These are phyloP conservation scores for Suillus alpinus DNA, from an alignment of 768 basidiomycete species.

Conservation along the genomic window DNA sequence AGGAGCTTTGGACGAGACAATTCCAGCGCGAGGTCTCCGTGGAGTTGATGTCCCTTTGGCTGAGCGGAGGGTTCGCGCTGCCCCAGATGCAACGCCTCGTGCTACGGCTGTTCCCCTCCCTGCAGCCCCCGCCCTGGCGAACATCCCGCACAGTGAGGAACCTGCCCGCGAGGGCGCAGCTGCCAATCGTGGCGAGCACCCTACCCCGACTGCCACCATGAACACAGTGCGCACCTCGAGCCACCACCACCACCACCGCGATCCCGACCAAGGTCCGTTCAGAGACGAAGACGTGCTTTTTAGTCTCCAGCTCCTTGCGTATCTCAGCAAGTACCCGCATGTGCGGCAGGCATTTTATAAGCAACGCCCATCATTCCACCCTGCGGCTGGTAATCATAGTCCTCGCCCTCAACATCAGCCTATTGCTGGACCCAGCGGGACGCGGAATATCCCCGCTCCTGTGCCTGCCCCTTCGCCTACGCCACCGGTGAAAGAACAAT, in stretches of 20 bases:
- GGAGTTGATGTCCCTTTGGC: conserved; percentile 24
- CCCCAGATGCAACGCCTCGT: conserved; percentile 62
- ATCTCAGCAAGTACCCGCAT: conserved; percentile 96
- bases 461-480: conserved; percentile 4
- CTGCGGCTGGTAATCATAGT: conserved; percentile 52
- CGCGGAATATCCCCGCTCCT: conserved; percentile 3
- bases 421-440: conserved; percentile 25
- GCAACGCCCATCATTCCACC: conserved; percentile 77
- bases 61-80: conserved; percentile 35
- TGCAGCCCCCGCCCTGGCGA: conserved; percentile 19
- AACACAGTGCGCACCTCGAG: conserved; percentile 18
- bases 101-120: conserved; percentile 60
- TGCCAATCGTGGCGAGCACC: conserved; percentile 22
- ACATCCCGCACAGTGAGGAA: background rate
- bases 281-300: conserved; percentile 93
- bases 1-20: conserved; percentile 57
- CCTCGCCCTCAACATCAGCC: conserved; percentile 25
- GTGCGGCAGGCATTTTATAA: conserved; percentile 96
- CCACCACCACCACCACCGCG: conserved; percentile 40
- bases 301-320: conserved; percentile 89
- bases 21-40: conserved; percentile 23
- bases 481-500: conserved; percentile 30
- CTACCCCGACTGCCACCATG: conserved; percentile 13
- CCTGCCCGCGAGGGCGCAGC: conserved; percentile 7
- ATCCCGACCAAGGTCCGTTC: conserved; percentile 61